phyloP scores from a whole-genome alignment of 140 eudicot species.

The Bidens hawaiensis region DNA sequence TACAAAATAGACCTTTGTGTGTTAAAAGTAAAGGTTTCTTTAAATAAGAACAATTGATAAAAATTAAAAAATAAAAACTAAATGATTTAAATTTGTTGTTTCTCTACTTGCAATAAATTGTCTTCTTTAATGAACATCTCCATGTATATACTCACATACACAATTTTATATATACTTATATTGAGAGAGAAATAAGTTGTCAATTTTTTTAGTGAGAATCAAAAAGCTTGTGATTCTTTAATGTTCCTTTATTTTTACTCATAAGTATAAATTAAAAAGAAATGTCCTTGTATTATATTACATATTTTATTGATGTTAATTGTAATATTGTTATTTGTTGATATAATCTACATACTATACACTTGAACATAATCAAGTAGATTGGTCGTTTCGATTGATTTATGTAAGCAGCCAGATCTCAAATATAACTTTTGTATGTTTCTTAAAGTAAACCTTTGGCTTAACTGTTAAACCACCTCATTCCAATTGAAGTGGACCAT shows the following conservation, averaged over 20 bases:
- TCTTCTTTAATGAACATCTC: too few species aligned
- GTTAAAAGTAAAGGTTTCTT: too few species aligned
- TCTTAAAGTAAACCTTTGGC: not conserved
- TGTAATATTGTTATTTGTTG: not conserved
- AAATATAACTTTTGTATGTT: not conserved
- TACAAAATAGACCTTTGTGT: too few species aligned
- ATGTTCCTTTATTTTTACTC: constrained; percentile 25
- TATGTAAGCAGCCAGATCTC: not conserved
- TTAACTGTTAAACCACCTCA: not conserved
- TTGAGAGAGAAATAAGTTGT: constrained; percentile 15
- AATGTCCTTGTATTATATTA: not conserved
- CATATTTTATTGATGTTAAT: not conserved
- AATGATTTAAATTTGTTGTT: too few species aligned
- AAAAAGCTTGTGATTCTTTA: constrained; percentile 16
- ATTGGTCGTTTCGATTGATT: too few species aligned
- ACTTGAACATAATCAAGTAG: not conserved
- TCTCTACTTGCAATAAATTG: too few species aligned
- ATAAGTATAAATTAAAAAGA: not conserved
- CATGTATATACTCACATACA: too few species aligned
- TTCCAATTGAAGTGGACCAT: not conserved
- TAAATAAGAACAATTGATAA: too few species aligned
- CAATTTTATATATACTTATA: too few species aligned
- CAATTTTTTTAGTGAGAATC: constrained; percentile 22
- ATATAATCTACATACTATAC: not conserved
- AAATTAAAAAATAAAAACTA: too few species aligned